These are phyloP conservation scores for Fraxinus xanthoxyloides DNA, from an alignment of 305 asterid genomes.

Conservation along the genomic window DNA sequence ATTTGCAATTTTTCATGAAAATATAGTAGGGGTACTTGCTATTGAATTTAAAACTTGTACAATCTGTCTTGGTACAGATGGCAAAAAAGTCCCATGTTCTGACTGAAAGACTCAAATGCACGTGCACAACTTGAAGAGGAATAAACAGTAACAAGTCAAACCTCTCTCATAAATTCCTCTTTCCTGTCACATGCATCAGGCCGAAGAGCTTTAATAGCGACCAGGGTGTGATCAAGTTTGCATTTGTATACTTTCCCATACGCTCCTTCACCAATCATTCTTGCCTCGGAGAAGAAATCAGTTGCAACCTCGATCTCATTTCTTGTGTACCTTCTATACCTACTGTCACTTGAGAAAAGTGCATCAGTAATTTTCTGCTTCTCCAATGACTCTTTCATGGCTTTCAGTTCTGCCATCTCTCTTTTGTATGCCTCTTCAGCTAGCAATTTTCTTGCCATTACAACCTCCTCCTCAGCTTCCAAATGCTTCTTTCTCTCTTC, in stretches of 20 bases:
- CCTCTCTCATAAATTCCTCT: constrained; percentile 87
- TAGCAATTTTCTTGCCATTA: constrained; percentile 56
- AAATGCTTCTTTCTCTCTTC: constrained; percentile 63
- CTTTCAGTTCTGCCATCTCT: constrained; percentile 66
- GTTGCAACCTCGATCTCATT: constrained; percentile 73
- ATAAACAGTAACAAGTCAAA: constrained; percentile 22
- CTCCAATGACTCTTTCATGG: constrained; percentile 55
- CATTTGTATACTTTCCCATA: constrained; percentile 92
- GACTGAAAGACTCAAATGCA: background rate
- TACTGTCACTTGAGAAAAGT: constrained; percentile 53
- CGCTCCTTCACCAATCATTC: constrained; percentile 77
- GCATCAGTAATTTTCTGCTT: constrained; percentile 60
- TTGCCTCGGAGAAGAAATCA: constrained; percentile 48
- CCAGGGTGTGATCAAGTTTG: constrained; percentile 69
- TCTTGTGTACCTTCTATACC: constrained; percentile 74
- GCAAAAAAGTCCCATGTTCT: background rate
- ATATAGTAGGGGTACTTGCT: background rate
- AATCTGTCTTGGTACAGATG: background rate
- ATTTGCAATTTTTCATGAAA: background rate
- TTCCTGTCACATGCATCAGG: constrained; percentile 56
- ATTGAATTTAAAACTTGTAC: background rate
- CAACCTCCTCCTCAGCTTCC: constrained; percentile 74
- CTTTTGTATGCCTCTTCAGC: constrained; percentile 68
- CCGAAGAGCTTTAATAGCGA: constrained; percentile 73
- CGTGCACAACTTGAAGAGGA: constrained; percentile 10